Base-by-base conservation (phyloP, 352 stramenopile species). In the Pythium utonaiense region DNA sequence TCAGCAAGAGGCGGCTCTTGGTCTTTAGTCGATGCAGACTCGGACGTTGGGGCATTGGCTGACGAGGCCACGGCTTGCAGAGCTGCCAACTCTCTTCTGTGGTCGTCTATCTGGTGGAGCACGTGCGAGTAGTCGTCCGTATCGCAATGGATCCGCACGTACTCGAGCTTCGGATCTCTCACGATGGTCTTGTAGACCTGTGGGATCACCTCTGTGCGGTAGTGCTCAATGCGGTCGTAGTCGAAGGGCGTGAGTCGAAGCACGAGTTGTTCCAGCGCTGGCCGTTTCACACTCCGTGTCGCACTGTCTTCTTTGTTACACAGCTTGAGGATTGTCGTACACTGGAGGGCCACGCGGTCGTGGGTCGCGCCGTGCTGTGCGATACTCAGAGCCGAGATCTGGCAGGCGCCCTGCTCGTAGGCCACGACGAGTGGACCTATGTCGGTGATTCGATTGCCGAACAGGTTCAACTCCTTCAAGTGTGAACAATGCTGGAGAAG, bases 301-400 rank as follows among this genome's bases (percentile, higher is more conserved):
- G n/a, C n/a, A n/a, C n/a, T n/a, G n/a, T n/a, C n/a, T n/a, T n/a
- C n/a, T n/a, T 44, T 31, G 5, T 21, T 41, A 8, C 27, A 24
- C 7, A 66, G 13, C 19, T 54, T 40, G 40, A 61, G 33, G 24
- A 66, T 66, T 12, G 8, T 21, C 12, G 25, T 44, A 3, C 31
- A 30, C 27, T 60, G 53, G 19, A 44, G 30, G 17, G 54, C 44
- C 14, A 66, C 44, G 0, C 24, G 33, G 17, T 57, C 41, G 25
- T 57, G 33, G 31, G 33, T 33, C 14, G 56, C 44, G 1, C 50
- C 25, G 22, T 61, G 40, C 34, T 57, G 41, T 4, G 30, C n/a
- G 21, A 66, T n/a, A 24, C 52, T 66, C 17, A 66, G 47, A 9
- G 42, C 50, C 30, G 31, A 56, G 45, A 66, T 60, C 25, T 56